These are phyloP conservation scores for Poterioochromonas sp. DNA, from an alignment of 352 stramenopile species.

Conservation along the genomic window DNA sequence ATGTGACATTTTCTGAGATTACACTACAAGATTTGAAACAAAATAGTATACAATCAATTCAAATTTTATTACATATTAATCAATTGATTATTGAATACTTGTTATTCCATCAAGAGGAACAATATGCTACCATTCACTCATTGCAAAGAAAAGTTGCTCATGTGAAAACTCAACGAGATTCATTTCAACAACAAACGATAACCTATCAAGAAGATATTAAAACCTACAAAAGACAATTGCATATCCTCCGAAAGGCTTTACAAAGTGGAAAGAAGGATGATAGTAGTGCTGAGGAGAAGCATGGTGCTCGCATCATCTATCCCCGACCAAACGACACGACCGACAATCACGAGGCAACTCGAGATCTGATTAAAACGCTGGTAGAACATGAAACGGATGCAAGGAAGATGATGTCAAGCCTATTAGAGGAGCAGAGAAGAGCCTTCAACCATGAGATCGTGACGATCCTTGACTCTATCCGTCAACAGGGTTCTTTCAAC, in stretches of 20 bases:
- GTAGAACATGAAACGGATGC: neutral
- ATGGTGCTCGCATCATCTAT: no score
- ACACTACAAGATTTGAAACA: neutral
- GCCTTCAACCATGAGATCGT: no score
- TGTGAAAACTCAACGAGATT: neutral
- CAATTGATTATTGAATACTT: conserved; percentile 32
- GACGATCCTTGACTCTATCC: no score
- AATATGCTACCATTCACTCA: neutral
- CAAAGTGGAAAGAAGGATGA: neutral
- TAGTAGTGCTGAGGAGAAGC: neutral
- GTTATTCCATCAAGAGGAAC: conserved; percentile 21
- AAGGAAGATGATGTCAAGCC: neutral
- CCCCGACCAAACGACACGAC: no score
- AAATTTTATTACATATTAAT: conserved; percentile 5
- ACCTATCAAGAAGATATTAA: conserved; percentile 3
- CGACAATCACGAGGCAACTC: no score
- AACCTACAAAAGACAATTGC: conserved; percentile 18
- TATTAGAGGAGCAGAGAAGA: conserved; percentile 4
- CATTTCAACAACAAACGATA: neutral
- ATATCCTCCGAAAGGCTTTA: neutral
- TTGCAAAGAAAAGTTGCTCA: neutral
- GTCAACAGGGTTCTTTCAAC: no score
- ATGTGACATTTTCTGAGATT: conserved; percentile 24
- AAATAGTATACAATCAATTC: neutral
- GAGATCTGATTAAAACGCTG: no score